These are phyloP conservation scores for Silene conica DNA, from an alignment of 148 eudicot species.

Conservation along the genomic window DNA sequence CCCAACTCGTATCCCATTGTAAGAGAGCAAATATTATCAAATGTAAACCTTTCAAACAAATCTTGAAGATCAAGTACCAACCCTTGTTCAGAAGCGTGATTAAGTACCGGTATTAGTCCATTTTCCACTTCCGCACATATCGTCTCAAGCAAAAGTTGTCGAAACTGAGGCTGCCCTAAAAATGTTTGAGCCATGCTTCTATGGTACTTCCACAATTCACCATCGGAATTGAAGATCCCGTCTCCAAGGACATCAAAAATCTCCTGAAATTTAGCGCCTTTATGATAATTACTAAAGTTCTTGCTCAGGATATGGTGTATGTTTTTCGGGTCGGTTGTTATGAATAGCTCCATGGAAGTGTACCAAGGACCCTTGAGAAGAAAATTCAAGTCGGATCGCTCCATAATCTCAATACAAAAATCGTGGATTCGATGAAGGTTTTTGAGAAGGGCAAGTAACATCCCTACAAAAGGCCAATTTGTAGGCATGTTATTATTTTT, in stretches of 20 bases:
- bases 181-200: conserved; percentile 34
- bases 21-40: conserved; percentile 43
- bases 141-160: conserved; percentile 25
- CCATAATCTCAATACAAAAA: conserved; percentile 10
- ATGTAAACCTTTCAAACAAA: conserved; percentile 50
- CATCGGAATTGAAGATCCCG: conserved; percentile 49
- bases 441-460: conserved; percentile 40
- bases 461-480: conserved; percentile 48
- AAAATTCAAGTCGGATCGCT: conserved; percentile 23
- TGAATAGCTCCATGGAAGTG: conserved; percentile 35
- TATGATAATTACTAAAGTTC: conserved; percentile 47
- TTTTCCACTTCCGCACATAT: conserved; percentile 30
- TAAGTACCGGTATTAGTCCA: conserved; percentile 41
- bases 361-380: conserved; percentile 58
- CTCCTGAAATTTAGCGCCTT: conserved; percentile 39
- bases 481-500: conserved; percentile 30
- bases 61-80: conserved; percentile 49
- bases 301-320: conserved; percentile 50
- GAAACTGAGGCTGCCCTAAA: conserved; percentile 30
- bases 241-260: conserved; percentile 55
- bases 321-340: conserved; percentile 37
- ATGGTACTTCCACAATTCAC: conserved; percentile 37
- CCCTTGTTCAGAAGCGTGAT: conserved; percentile 22
- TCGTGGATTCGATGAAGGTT: conserved; percentile 32
- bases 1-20: conserved; percentile 46